Evolutionary conservation across 768 basidiomycete species (phyloP), one percentile per base, ranked within the genome.

Genomic region (Tephrocybe rancida): DNA sequence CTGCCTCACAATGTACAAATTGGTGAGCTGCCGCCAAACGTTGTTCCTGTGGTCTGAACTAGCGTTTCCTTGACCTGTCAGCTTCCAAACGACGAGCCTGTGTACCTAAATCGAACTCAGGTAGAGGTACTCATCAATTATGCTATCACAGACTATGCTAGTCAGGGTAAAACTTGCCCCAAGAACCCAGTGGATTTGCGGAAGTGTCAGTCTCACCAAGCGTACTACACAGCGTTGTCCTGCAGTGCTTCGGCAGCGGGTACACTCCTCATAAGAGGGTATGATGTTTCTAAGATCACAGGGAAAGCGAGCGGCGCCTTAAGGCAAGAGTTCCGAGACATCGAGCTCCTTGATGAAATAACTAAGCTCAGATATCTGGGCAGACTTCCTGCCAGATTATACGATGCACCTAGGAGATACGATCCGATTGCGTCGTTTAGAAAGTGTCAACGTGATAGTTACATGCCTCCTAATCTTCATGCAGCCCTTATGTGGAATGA

Each of bases 301-400:
- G 59, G 61, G 11, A 62, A 63, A 2, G 60, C 63, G 8, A 52
- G 61, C 1, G 67, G 70, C 3, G 56, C 55, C 14, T 52, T 75
- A 1, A 44, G 69, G 19, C 68, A 73, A 50, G 72, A 73, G 45
- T 70, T 71, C 42, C 13, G 71, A 13, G 67, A 73, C 29, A 49
- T 73, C 0, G 69, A 73, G 26, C 5, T 73, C 0, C 55, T 75
- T 3, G 70, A 74, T 63, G 68, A 71, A 16, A 69, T 76, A 5
- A 71, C 69, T 0, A 41, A 39, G 1, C 26, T 68, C 11, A 25
- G 48, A 25, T 73, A 64, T 52, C 19, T 60, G 3, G 45, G 54
- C 0, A 56, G 54, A 16, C 54, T 71, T 4, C 56, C 60, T 2
- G 16, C 26, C 3, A 19, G 14, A 2, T 52, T 70, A 18, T 37